Evolutionary conservation across 177 flowering plant genomes (phyloP).

Genomic region (Tripterygium wilfordii): DNA sequence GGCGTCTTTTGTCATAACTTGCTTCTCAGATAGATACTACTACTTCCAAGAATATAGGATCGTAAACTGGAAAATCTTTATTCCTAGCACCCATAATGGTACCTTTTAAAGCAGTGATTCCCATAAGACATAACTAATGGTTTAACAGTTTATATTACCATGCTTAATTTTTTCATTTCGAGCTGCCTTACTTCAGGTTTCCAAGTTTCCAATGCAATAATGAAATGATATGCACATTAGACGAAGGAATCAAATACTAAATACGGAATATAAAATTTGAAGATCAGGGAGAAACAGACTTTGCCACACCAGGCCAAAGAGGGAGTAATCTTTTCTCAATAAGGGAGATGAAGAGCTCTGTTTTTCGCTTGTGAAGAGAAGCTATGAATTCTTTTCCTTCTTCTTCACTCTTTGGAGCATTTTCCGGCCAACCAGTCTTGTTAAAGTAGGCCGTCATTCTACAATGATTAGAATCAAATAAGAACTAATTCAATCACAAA

Average conservation of each 20-base stretch:
- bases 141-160: too few species aligned
- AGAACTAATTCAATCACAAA: not conserved
- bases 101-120: too few species aligned
- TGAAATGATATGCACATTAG: too few species aligned
- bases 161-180: too few species aligned
- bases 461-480: constrained; percentile 7
- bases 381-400: constrained; percentile 87
- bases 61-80: too few species aligned
- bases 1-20: too few species aligned
- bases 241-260: not conserved
- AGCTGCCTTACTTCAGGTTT: too few species aligned
- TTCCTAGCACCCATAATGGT: too few species aligned
- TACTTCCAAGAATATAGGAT: too few species aligned
- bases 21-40: too few species aligned
- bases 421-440: constrained; percentile 89
- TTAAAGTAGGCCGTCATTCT: constrained; percentile 99
- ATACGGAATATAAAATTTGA: not conserved
- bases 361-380: constrained; percentile 86
- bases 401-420: constrained; percentile 72
- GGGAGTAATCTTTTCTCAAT: constrained; percentile 93
- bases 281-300: constrained; percentile 40
- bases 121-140: too few species aligned
- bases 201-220: too few species aligned
- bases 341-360: constrained; percentile 86
- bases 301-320: constrained; percentile 95